Base-by-base conservation (phyloP, 1,284 basidiomycete genomes). In the Phaffia rhodozyma region DNA sequence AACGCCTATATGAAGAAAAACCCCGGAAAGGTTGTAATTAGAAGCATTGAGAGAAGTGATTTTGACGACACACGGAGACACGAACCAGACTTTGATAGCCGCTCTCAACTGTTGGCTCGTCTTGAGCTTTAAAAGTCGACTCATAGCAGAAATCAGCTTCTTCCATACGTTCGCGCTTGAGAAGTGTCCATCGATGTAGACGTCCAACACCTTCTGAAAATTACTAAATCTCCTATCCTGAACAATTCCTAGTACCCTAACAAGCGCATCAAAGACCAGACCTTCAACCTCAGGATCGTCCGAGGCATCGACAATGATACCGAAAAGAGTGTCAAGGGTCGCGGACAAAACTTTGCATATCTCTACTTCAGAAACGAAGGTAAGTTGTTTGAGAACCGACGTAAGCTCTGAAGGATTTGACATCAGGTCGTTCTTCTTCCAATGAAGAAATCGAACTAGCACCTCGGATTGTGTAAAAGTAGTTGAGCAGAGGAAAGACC, bases 171-270 rank as follows among this genome's bases (percentile, higher is more conserved):
- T 77, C 1, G 86, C 81, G 69, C 83, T 89, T 66, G 78, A 83
- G 78, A 96, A 97, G 73, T 96, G 90, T 65, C 85, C 80, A 70
- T 90, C 85, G 70, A 97, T 91, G 75, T 97, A 98, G 23, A 92
- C 84, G 70, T 96, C 90, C 60, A 98, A 78, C 29, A 32, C 54
- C 27, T 55, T 29, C 68, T 89, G 86, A 78, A 97, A 97, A 73
- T 96, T 91, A 74, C 85, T 89, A 80, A 97, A 96, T n/a, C 92
- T 83, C 30, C 93, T 84, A 75, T 97, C 93, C 70, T 91, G 87
- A 20, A 91, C 85, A 68, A 97, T 93, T 1, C 87, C 84, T 4
- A 93, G 83, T 1, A 97, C 86, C 3, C 86, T 91, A 62, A 97
- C 88, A 20, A 98, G 81, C 1, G 89, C 87, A 69, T 89, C 87